Evolutionary conservation across 2,329 filamentous ascomycete species (phyloP).

Genomic region (Penicillium sp.): DNA sequence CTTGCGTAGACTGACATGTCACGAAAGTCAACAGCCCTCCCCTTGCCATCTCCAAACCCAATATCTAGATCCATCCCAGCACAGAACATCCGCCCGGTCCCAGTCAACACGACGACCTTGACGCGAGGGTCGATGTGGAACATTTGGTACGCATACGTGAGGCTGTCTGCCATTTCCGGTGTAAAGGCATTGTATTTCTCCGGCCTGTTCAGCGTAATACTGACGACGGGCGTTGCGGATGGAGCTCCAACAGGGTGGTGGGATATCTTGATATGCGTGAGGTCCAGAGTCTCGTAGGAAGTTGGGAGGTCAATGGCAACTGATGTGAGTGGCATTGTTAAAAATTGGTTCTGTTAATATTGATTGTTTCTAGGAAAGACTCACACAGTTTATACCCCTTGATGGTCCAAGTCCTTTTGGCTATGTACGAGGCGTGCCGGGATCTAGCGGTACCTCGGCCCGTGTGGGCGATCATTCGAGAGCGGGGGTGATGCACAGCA

Average conservation of each 20-base stretch:
- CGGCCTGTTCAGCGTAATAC: conserved; percentile 67
- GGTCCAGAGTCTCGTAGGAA: conserved; percentile 38
- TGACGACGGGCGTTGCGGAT: conserved; percentile 61
- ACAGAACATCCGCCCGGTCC: conserved; percentile 59
- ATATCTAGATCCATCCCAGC: conserved; percentile 60
- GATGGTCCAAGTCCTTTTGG: background rate
- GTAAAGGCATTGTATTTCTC: conserved; percentile 68
- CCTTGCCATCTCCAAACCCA: conserved; percentile 32
- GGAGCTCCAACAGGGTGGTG: conserved; percentile 46
- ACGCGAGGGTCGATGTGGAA: conserved; percentile 59
- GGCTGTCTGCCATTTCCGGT: conserved; percentile 62
- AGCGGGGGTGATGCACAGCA: background rate
- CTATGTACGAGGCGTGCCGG: background rate
- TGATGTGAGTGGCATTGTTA: conserved; percentile 1
- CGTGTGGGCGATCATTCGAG: background rate
- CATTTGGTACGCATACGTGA: conserved; percentile 56
- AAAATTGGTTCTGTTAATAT: background rate
- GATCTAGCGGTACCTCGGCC: background rate
- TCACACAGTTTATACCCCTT: background rate
- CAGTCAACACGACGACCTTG: conserved; percentile 58
- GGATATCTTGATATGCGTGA: conserved; percentile 35
- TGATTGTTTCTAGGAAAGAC: background rate
- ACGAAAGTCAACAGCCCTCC: conserved; percentile 52
- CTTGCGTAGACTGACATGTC: conserved; percentile 49
- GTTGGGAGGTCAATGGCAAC: conserved; percentile 28